Percentiles rank a stretch among this genome's conserved stretches.
Evolutionary conservation across 2,329 filamentous ascomycete genomes (phyloP).

Genomic region (Calonectria multiphialidica): DNA sequence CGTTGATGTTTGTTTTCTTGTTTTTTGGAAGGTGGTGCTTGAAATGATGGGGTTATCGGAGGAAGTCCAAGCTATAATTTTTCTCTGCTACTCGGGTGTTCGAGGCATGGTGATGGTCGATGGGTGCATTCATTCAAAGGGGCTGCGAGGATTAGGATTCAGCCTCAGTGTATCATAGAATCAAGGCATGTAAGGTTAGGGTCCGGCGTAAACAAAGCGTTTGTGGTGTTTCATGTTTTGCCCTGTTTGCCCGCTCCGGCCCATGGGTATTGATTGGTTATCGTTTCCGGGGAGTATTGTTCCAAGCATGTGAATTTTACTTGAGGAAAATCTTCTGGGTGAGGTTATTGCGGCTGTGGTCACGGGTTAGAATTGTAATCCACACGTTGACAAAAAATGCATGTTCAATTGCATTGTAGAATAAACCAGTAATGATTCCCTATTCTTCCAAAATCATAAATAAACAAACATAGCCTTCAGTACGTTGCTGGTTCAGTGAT

Average conservation of each 20-base stretch:
- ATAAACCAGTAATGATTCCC: too few relatives aligned
- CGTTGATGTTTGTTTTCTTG: not conserved
- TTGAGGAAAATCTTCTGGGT: too few relatives aligned
- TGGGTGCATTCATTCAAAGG: conserved; percentile 1
- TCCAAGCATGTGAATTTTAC: too few relatives aligned
- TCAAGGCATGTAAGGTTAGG: conserved; percentile 41
- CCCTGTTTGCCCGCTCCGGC: not conserved
- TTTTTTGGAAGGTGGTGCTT: conserved; percentile 10
- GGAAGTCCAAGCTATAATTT: conserved; percentile 3
- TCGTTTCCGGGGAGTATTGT: not conserved
- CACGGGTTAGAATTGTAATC: too few relatives aligned
- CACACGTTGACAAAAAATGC: too few relatives aligned
- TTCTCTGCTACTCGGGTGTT: conserved; percentile 5
- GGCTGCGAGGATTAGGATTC: conserved; percentile 26
- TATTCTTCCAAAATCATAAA: too few relatives aligned
- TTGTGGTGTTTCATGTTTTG: conserved; percentile 6
- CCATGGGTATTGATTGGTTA: not conserved
- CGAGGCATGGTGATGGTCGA: conserved; percentile 7
- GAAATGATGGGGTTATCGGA: not conserved
- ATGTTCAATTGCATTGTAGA: too few relatives aligned
- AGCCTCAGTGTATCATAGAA: conserved; percentile 41
- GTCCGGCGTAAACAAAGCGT: conserved; percentile 35
- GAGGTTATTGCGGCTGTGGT: too few relatives aligned
- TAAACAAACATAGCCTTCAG: too few relatives aligned
- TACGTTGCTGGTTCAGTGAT: too few relatives aligned